phyloP scores from a whole-genome alignment of 192 early-diverging fungal genomes.

The Lobosporangium transversale region DNA sequence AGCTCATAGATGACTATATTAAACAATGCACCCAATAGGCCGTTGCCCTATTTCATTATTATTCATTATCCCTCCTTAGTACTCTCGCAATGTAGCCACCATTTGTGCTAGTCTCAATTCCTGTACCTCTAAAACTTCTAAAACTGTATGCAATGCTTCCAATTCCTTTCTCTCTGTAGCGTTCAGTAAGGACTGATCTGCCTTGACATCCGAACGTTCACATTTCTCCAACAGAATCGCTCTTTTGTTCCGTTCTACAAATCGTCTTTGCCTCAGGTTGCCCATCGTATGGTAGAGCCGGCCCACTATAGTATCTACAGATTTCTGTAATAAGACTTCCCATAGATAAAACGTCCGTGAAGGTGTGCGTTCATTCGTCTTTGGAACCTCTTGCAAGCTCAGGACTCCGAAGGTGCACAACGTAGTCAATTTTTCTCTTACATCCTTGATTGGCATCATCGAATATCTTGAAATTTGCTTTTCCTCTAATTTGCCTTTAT shows the following conservation, averaged over 20 bases:
- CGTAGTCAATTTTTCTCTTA: constrained; percentile 70
- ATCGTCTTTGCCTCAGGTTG: constrained; percentile 64
- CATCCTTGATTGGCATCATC: constrained; percentile 72
- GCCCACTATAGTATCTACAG: constrained; percentile 59
- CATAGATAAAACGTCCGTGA: constrained; percentile 80
- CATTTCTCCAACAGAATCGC: constrained; percentile 67
- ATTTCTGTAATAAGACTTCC: constrained; percentile 65
- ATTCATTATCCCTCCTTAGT: too few relatives aligned
- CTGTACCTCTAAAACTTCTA: constrained; percentile 62
- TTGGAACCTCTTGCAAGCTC: constrained; percentile 74
- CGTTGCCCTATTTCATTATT: too few relatives aligned
- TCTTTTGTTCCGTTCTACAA: constrained; percentile 60
- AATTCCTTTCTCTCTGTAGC: constrained; percentile 62
- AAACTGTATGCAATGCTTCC: constrained; percentile 41
- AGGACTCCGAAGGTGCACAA: constrained; percentile 41
- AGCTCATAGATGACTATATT: too few relatives aligned
- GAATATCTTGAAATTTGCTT: constrained; percentile 70
- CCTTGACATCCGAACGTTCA: constrained; percentile 72
- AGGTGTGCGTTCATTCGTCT: constrained; percentile 75
- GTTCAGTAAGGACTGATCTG: constrained; percentile 61
- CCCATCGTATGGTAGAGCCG: constrained; percentile 64
- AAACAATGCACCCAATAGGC: too few relatives aligned
- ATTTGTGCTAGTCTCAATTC: constrained; percentile 56
- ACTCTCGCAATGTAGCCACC: constrained; percentile 58
- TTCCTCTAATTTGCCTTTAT: constrained; percentile 82